Base-by-base conservation (phyloP, 2,329 filamentous ascomycete genomes). In the Penicillium nordicum region DNA sequence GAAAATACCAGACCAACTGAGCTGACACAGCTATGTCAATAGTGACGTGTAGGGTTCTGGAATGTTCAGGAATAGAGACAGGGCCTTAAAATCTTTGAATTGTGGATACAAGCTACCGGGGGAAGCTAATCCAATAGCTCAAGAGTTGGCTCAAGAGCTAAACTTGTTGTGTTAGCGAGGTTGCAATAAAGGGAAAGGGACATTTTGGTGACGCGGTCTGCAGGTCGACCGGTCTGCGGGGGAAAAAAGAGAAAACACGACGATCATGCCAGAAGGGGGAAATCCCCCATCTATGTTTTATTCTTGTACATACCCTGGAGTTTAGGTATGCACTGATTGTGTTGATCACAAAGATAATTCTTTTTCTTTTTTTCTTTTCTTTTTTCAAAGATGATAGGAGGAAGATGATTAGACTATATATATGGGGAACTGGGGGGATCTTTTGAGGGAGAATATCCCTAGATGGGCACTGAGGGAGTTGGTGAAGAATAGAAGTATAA, bases 161-260 rank as follows among this genome's bases (percentile, higher is more conserved):
- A 18, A 42, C 40, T 48, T 47, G 42, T 37, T 27, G 45, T 47
- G 37, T 66, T 59, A 64, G 62, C 57, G 50, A 64, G 55, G 49
- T 55, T 57, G 55, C 56, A 58, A 55, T 52, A 44, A 60, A 57
- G 53, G 54, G 58, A 55, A 55, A 21, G 23, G 48, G 59, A 46
- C 57, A 62, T 60, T 57, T 57, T 40, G 54, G 60, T 66, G 62
- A 64, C 63, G 63, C 59, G 61, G 63, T 62, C 62, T 61, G 62
- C 55, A 59, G 54, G 41, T 51, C 32, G 55, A 50, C 25, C 18
- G 41, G 50, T 44, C 47, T 50, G 51, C 40, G 53, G 53, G 58
- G 47, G 43, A 54, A 49, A 60, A 60, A 53, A 43, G 43, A 53
- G 53, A 55, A 50, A 52, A 46, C 48, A 56, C 42, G 59, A 63